Base-by-base conservation (phyloP, 495 filamentous ascomycete genomes). In the Trichocladium antarcticum region DNA sequence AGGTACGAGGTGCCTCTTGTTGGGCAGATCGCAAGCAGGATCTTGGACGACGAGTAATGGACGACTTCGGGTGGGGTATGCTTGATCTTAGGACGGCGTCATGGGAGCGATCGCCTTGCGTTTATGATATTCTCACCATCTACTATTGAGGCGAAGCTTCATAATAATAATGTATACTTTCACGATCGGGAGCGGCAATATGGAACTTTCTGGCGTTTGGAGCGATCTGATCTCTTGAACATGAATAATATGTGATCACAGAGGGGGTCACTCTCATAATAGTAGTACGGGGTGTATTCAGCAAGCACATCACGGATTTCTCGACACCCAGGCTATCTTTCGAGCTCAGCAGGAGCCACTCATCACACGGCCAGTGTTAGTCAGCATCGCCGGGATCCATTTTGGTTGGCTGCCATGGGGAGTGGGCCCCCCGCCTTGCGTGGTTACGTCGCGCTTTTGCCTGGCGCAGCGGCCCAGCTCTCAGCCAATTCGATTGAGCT, bases 1-100 rank as follows among this genome's bases (percentile, higher is more conserved):
- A 77, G 78, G 66, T 81, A 81, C 54, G 87, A 96, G 63, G 77
- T 95, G n/a, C 90, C 90, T 3, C 77, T 93, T 63, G 84, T 96
- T 59, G 86, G 86, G 8, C 70, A 70, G 29, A 71, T 95, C 62
- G 90, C 90, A 32, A 95, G 85, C 68, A 83, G 83, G 19, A 89
- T 95, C 65, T 74, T 97, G 49, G 90, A 97, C 67, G 83, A 93
- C 63, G 90, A 97, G 71, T 97, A 66, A 50, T 15, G 8, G 9
- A 10, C 15, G 19, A 11, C 7, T 20, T 51, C 31, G 12, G 28
- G 28, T 0, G 8, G 37, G 22, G 20, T 3, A 29, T 12, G 35
- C 5, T 21, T 5, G 16, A 41, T 24, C 12, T 21, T 17, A 6
- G 15, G 35, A 22, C 12, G 41, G 21, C 4, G 8, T 27, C n/a